Conservation (phyloP, 192 early-diverging fungal species). For the Borealophlyctis nickersoniae region DNA sequence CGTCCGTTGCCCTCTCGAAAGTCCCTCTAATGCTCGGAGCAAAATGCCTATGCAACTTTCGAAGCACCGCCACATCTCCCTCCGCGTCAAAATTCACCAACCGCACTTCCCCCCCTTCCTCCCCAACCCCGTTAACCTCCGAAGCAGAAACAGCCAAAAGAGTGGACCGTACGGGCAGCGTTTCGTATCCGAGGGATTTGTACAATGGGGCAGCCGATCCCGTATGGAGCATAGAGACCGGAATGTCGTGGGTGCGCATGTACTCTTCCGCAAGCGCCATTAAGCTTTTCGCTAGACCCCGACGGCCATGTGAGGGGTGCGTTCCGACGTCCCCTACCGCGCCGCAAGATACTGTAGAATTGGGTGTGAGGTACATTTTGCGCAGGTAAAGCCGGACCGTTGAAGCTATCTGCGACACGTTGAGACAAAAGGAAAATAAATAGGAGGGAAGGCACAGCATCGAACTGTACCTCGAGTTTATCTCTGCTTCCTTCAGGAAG, state of each 20-base stretch:
- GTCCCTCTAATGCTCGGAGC: too few relatives aligned
- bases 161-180: neutral
- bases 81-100: too few relatives aligned
- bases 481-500: neutral
- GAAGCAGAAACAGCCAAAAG: too few relatives aligned
- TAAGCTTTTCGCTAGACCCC: neutral
- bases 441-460: neutral
- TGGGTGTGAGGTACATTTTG: neutral
- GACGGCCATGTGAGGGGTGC: neutral
- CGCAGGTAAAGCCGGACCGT: conserved; percentile 17
- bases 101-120: too few relatives aligned
- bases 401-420: neutral
- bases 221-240: conserved; percentile 5
- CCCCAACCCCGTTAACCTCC: too few relatives aligned
- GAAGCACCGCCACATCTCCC: too few relatives aligned
- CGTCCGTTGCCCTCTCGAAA: too few relatives aligned
- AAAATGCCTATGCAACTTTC: too few relatives aligned
- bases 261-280: conserved; percentile 2
- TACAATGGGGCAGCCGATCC: conserved; percentile 11
- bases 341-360: neutral
- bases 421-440: neutral
- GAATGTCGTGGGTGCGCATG: neutral
- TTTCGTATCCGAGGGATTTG: conserved; percentile 4
- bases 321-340: conserved; percentile 19
- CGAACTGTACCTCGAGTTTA: neutral